These are phyloP conservation scores for Scheffersomyces coipomensis DNA, from an alignment of 805 yeast species.

Conservation along the genomic window DNA sequence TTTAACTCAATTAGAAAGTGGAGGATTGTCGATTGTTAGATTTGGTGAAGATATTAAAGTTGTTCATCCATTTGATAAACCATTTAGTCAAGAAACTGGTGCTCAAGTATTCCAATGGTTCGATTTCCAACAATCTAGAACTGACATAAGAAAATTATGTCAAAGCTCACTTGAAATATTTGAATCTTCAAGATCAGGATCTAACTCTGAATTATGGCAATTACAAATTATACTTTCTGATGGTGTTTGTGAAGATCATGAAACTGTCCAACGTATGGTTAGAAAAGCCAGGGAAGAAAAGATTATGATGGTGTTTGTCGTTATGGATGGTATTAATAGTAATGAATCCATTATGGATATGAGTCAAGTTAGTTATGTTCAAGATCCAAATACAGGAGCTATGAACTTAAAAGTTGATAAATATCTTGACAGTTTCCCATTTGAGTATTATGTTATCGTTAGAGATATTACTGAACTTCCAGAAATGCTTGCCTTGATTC, in stretches of 20 bases:
- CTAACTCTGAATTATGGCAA: conserved; percentile 78
- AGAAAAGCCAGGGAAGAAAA: conserved; percentile 89
- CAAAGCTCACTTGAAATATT: conserved; percentile 71
- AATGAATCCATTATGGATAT: conserved; percentile 89
- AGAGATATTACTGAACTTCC: conserved; percentile 88
- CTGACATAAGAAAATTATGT: conserved; percentile 78
- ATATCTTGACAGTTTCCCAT: conserved; percentile 92
- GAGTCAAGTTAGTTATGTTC: conserved; percentile 86
- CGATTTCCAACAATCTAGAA: conserved; percentile 82
- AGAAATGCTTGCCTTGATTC: conserved; percentile 80
- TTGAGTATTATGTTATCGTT: conserved; percentile 94
- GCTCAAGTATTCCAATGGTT: conserved; percentile 83
- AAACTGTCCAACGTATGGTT: conserved; percentile 74
- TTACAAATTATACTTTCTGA: conserved; percentile 90
- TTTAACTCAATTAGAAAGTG: conserved; percentile 88
- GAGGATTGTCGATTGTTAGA: conserved; percentile 84
- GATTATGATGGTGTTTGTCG: conserved; percentile 92
- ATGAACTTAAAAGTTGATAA: conserved; percentile 74
- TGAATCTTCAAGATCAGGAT: conserved; percentile 50
- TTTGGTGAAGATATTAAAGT: conserved; percentile 84
- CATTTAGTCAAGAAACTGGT: conserved; percentile 77
- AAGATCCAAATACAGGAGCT: conserved; percentile 62
- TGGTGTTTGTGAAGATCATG: conserved; percentile 97
- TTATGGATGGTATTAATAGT: conserved; percentile 84
- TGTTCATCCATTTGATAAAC: conserved; percentile 87